Conservation (phyloP, 352 stramenopile species). For the Globisporangium megalacanthum region DNA sequence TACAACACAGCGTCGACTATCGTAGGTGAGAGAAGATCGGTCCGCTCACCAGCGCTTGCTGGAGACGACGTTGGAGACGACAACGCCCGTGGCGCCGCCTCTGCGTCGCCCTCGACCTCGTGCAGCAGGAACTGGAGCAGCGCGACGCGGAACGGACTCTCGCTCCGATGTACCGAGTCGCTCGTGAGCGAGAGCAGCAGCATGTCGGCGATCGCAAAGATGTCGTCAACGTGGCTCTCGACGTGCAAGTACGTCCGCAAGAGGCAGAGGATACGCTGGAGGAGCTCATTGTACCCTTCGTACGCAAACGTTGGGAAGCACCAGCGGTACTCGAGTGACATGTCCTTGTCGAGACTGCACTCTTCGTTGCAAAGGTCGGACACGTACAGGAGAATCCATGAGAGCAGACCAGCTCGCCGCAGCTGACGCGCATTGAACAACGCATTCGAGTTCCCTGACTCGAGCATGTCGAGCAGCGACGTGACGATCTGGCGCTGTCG, state of each 20-base stretch:
- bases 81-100: neutral
- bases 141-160: conserved; percentile 30
- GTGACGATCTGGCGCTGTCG: conserved; percentile 51
- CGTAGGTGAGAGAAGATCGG: conserved; percentile 21
- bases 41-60: neutral
- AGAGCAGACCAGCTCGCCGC: conserved; percentile 38
- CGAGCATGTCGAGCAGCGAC: conserved; percentile 40
- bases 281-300: conserved; percentile 32
- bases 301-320: conserved; percentile 50
- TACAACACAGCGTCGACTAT: conserved; percentile 42
- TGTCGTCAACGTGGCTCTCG: conserved; percentile 57
- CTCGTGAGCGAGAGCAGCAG: conserved; percentile 46
- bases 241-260: conserved; percentile 39
- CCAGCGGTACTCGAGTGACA: conserved; percentile 31
- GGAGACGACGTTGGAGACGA: neutral
- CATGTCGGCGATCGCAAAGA: conserved; percentile 32
- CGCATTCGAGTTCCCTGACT: conserved; percentile 53
- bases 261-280: conserved; percentile 40
- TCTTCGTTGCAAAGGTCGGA: conserved; percentile 45
- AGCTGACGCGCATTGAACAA: conserved; percentile 76
- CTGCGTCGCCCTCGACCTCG: conserved; percentile 40
- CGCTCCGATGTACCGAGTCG: conserved; percentile 20
- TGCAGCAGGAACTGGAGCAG: conserved; percentile 50
- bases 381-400: conserved; percentile 55
- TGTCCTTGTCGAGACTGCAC: conserved; percentile 20